Conservation (phyloP, 148 eudicot genomes). For the Chenopodium quinoa region DNA sequence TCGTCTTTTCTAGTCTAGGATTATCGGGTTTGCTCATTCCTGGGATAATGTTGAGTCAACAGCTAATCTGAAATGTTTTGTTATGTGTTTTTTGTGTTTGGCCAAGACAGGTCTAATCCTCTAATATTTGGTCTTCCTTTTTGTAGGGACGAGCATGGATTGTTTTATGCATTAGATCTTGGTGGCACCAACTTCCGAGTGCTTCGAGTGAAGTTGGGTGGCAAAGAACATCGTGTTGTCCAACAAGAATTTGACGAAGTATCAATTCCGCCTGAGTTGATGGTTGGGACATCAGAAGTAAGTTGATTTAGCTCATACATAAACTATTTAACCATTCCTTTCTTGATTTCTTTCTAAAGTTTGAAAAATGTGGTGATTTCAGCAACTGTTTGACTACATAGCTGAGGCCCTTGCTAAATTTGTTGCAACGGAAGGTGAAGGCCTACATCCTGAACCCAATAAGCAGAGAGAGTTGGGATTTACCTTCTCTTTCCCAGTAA, state of each 20-base stretch:
- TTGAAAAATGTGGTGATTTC: constrained; percentile 34
- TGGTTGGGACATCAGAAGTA: constrained; percentile 85
- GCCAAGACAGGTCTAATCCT: constrained; percentile 7
- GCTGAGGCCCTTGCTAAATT: constrained; percentile 85
- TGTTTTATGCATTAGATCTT: constrained; percentile 95
- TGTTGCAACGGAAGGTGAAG: constrained; percentile 84
- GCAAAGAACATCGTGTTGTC: constrained; percentile 57
- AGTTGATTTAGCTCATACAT: constrained; percentile 25
- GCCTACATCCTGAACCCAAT: constrained; percentile 63
- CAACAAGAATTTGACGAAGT: constrained; percentile 78
- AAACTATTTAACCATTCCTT: neutral
- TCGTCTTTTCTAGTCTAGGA: neutral
- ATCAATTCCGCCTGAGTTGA: constrained; percentile 79
- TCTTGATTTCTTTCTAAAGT: constrained; percentile 25
- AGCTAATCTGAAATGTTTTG: neutral
- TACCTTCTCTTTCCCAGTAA: constrained; percentile 96
- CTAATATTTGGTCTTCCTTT: constrained; percentile 16
- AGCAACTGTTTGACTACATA: constrained; percentile 85
- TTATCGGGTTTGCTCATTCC: neutral
- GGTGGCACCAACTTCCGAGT: constrained; percentile 99
- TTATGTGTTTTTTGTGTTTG: constrained; percentile 6
- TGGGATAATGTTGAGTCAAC: neutral
- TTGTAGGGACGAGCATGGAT: constrained; percentile 74
- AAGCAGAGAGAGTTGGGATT: constrained; percentile 94
- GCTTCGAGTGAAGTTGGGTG: constrained; percentile 80